Base-by-base conservation (phyloP, 1,284 basidiomycete genomes). In the Cryptococcus sp. region DNA sequence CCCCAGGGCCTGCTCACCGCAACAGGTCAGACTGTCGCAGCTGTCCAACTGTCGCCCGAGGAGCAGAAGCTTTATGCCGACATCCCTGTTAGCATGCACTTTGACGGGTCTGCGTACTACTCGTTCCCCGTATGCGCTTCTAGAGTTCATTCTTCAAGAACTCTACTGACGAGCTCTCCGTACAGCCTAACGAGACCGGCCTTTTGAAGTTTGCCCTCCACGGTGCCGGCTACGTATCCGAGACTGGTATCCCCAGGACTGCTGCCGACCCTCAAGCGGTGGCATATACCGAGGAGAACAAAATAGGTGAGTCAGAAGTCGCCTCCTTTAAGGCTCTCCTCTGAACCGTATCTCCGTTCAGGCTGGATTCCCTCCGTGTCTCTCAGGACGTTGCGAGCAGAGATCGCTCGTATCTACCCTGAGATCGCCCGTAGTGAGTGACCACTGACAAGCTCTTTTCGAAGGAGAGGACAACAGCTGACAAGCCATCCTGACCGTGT, bases 191-290 rank as follows among this genome's bases (percentile, higher is more conserved):
- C 60, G 72, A 80, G 38, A 77, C 85, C 46, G 83, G 86, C 55
- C 70, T 88, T 42, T 70, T 94, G 39, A 95, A 94, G 71, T 75
- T 88, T 66, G 88, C 84, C 2, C 81, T 87, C 44, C 88, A 93
- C 69, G 74, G 77, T 16, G 80, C 81, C 12, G 91, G 91, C 3
- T 84, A 84, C 66, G 82, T 83, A 16, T 77, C 85, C 43, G 67
- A 52, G 11, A 38, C 43, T n/a, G 57, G 52, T 16, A 42, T 61
- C 9, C 67, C 67, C 4, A 59, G 67, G 16, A 69, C 72, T 76
- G 71, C 65, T 24, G 76, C 61, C 35, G 62, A 53, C 43, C 51
- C 38, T 45, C 60, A 55, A 21, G 60, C 63, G 13, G 53, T 53
- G 16, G 61, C 71, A 3, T 62, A 56, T 47, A 53, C 61, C 28